These are phyloP conservation scores for Mortierella sp. DNA, from an alignment of 371 early-diverging fungal species.

Conservation along the genomic window DNA sequence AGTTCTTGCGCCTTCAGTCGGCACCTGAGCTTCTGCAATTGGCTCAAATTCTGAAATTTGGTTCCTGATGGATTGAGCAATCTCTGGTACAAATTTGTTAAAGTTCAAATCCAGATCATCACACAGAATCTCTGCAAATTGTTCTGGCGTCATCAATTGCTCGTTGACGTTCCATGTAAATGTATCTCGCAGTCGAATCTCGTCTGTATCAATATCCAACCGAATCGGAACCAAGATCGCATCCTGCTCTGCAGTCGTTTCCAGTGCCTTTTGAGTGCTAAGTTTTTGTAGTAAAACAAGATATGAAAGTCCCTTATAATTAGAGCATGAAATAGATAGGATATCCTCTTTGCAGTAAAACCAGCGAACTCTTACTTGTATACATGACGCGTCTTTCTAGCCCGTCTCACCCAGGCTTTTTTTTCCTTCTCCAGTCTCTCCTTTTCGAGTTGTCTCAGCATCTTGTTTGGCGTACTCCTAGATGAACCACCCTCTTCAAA, in stretches of 20 bases:
- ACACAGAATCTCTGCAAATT: slow-evolving; percentile 92
- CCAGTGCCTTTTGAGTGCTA: slow-evolving; percentile 57
- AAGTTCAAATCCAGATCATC: slow-evolving; percentile 81
- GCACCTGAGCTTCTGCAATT: slow-evolving; percentile 50
- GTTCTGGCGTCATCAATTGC: slow-evolving; percentile 86
- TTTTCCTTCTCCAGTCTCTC: slow-evolving; percentile 43
- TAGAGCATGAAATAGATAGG: background rate
- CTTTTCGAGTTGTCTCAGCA: slow-evolving; percentile 25
- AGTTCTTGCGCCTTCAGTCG: slow-evolving; percentile 50
- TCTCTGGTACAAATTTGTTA: slow-evolving; percentile 69
- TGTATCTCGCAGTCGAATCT: slow-evolving; percentile 83
- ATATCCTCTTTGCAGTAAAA: no score
- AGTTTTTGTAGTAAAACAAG: background rate
- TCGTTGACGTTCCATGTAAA: slow-evolving; percentile 97
- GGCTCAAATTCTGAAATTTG: slow-evolving; percentile 69
- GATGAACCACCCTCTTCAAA: slow-evolving; percentile 33
- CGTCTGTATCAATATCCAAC: slow-evolving; percentile 92
- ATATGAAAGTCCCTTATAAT: no score
- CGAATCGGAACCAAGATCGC: slow-evolving; percentile 89
- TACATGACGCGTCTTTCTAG: slow-evolving; percentile 51
- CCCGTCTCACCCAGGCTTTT: slow-evolving; percentile 36
- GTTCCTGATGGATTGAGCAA: slow-evolving; percentile 85
- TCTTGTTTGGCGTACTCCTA: slow-evolving; percentile 32
- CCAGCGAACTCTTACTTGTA: slow-evolving; percentile 41
- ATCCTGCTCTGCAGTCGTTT: slow-evolving; percentile 72